Evolutionary conservation across 805 yeast species (phyloP), one percentile per base, ranked within the genome.

Genomic region (Hemisphaericaspora nanyangensis): DNA sequence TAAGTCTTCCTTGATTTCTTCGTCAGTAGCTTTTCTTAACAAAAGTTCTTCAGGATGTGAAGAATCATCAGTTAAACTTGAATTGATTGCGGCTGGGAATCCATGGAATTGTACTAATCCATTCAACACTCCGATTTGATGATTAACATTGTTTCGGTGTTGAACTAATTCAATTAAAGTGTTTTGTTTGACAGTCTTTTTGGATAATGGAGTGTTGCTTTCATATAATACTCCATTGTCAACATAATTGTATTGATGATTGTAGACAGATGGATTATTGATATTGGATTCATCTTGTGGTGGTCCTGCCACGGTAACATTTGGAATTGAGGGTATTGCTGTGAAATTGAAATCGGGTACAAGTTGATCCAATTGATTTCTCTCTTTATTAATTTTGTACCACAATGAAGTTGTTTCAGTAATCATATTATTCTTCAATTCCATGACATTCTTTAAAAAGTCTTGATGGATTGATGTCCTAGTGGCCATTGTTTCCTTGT

Each of bases 381-480:
- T 74, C 58, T 93, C 98, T 52, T 82, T 79, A 61, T 89, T 90
- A 53, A 90, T 85, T 48, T 85, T 82, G 65, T 91, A 91, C 98
- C 98, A 93, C 46, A 79, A 74, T 29, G 83, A 76, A 5, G 97
- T 90, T 4, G 95, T 85, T 6, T 77, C 72, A 43, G 77, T 70
- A 34, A 91, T 72, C 67, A 87, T 71, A 18, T 73, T 68, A 38
- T 74, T 72, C 45, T 88, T 83, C 33, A 75, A 60, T 54, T 88
- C 95, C 50, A 81, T 77, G 26, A 77, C 67, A 41, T 77, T 73
- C 51, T 84, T 85, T 57, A 77, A 63, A 57, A 76, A 87, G 55
- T 87, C 85, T 59, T 93, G 98, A 58, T 91, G 96, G 25, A 86
- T 75, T 43, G 81, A 76, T 7, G 84, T 82, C 41, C 98, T 68